These are phyloP conservation scores for Exserohilum rostratum DNA, from an alignment of 2,329 filamentous ascomycete genomes.

Conservation along the genomic window DNA sequence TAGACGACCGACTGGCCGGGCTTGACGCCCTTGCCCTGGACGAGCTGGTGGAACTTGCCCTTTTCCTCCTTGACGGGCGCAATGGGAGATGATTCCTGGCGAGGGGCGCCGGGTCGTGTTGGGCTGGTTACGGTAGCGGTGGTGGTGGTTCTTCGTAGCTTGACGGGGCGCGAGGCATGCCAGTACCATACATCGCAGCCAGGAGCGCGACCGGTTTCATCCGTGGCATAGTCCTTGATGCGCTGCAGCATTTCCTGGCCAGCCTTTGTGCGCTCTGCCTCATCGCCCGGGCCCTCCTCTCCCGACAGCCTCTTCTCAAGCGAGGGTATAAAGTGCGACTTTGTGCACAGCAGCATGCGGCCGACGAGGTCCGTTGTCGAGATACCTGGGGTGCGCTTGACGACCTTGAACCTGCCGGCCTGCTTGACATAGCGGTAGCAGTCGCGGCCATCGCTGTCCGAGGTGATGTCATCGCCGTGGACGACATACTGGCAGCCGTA, in stretches of 20 bases:
- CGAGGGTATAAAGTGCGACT: constrained; percentile 87
- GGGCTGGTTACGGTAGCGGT: constrained; percentile 21
- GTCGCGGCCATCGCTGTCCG: constrained; percentile 89
- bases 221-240: constrained; percentile 85
- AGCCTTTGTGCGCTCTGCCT: constrained; percentile 67
- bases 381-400: constrained; percentile 94
- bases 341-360: constrained; percentile 95
- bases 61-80: constrained; percentile 59
- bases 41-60: constrained; percentile 70
- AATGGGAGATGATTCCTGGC: constrained; percentile 44
- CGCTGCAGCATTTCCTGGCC: constrained; percentile 75
- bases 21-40: constrained; percentile 72
- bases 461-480: constrained; percentile 96
- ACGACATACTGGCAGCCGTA: constrained; percentile 96
- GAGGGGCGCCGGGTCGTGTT: constrained; percentile 26
- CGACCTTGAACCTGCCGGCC: constrained; percentile 91
- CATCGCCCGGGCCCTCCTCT: constrained; percentile 72
- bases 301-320: constrained; percentile 72
- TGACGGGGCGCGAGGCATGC: constrained; percentile 60
- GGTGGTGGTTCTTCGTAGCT: constrained; percentile 43
- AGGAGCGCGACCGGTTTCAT: constrained; percentile 77
- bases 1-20: constrained; percentile 88
- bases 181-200: constrained; percentile 88
- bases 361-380: constrained; percentile 98
- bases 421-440: constrained; percentile 98